Evolutionary conservation across 768 basidiomycete genomes (phyloP).

Genomic region (Suillus decipiens): DNA sequence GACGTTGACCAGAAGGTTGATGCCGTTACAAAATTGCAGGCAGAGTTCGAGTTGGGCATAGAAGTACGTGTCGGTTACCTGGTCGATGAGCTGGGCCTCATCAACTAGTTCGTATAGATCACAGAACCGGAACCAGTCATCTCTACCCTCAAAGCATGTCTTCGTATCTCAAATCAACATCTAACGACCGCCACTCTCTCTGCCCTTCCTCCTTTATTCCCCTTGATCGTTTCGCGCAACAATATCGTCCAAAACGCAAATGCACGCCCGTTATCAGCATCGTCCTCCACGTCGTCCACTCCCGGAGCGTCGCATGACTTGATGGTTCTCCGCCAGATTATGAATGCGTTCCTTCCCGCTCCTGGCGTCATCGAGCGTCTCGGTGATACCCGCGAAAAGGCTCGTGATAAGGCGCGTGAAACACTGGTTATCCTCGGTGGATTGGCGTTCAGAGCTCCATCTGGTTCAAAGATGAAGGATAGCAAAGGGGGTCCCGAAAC

Average conservation of each 20-base stretch:
- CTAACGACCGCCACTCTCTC: slow-evolving; percentile 76
- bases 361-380: slow-evolving; percentile 83
- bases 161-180: slow-evolving; percentile 82
- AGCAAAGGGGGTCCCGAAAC: slow-evolving; percentile 70
- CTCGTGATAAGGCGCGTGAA: slow-evolving; percentile 75
- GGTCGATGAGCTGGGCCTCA: background rate
- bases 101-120: slow-evolving; percentile 47
- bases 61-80: slow-evolving; percentile 50
- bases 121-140: slow-evolving; percentile 73
- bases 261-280: slow-evolving; percentile 47
- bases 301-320: slow-evolving; percentile 49
- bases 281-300: slow-evolving; percentile 52
- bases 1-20: slow-evolving; percentile 83
- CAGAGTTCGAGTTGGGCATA: slow-evolving; percentile 66
- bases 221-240: slow-evolving; percentile 54
- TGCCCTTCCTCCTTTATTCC: slow-evolving; percentile 65
- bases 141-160: slow-evolving; percentile 66
- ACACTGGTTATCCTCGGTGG: slow-evolving; percentile 74
- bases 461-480: slow-evolving; percentile 45
- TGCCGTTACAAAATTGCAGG: slow-evolving; percentile 76
- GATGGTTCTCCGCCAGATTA: slow-evolving; percentile 62
- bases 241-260: slow-evolving; percentile 26
- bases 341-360: slow-evolving; percentile 68
- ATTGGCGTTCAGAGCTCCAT: slow-evolving; percentile 62
- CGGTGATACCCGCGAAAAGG: slow-evolving; percentile 72